A percentile compares a stretch with the other conserved stretches of the same genome.
Conservation (phyloP, 352 stramenopile genomes). For the Globisporangium irregulare region DNA sequence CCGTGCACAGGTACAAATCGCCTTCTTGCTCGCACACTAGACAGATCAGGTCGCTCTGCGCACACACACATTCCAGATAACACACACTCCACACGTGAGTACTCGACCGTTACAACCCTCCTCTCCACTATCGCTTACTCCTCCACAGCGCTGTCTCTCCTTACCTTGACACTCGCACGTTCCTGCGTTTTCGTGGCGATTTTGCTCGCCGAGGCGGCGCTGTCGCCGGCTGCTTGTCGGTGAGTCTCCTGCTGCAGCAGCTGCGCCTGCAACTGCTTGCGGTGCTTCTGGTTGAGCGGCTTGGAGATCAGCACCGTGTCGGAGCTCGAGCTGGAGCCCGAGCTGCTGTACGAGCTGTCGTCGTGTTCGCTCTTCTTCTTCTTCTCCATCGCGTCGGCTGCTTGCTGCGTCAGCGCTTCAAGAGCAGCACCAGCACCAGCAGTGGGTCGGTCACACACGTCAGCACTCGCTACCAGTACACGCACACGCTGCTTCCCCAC, state of each 20-base stretch:
- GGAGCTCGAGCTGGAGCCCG: slow-evolving; percentile 60
- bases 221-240: not conserved
- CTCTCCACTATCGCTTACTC: not conserved
- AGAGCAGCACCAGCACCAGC: not conserved
- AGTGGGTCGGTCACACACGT: not conserved
- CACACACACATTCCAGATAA: not conserved
- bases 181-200: not conserved
- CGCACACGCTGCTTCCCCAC: not conserved
- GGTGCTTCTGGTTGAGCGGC: slow-evolving; percentile 54
- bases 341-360: slow-evolving; percentile 49
- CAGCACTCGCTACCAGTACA: not conserved
- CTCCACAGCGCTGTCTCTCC: not conserved
- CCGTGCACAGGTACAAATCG: slow-evolving; percentile 47
- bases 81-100: not conserved
- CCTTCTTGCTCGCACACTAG: slow-evolving; percentile 63
- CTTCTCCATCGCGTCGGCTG: slow-evolving; percentile 10
- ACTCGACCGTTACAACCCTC: not conserved
- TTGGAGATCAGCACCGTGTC: slow-evolving; percentile 77
- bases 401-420: not conserved
- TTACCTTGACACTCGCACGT: not conserved
- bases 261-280: slow-evolving; percentile 58
- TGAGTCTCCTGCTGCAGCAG: slow-evolving; percentile 31
- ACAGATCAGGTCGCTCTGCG: slow-evolving; percentile 60
- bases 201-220: not conserved
- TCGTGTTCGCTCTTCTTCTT: slow-evolving; percentile 12